Evolutionary conservation across 495 filamentous ascomycete species (phyloP).

Genomic region (Platismatia glauca): DNA sequence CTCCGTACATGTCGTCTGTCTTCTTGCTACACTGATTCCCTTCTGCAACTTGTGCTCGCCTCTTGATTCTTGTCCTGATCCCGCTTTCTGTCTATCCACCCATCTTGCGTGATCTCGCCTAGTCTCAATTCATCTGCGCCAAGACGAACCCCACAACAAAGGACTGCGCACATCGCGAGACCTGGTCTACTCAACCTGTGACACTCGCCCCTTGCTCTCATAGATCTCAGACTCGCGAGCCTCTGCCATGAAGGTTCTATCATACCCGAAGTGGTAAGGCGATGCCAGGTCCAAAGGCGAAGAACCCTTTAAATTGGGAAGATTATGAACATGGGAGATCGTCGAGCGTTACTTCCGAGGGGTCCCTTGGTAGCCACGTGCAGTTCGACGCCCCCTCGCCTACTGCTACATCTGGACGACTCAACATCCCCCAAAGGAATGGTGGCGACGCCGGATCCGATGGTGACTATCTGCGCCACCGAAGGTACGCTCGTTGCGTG

Average conservation of each 20-base stretch:
- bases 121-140: neutral
- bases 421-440: conserved; percentile 18
- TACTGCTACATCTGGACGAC: conserved; percentile 18
- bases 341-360: conserved; percentile 30
- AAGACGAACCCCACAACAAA: neutral
- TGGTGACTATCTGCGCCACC: conserved; percentile 13
- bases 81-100: no score
- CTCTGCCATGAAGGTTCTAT: neutral
- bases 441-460: conserved; percentile 4
- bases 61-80: neutral
- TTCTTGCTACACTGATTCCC: neutral
- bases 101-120: neutral
- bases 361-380: conserved; percentile 29
- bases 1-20: no score
- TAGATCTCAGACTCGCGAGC: neutral
- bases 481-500: conserved; percentile 14
- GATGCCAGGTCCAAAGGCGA: conserved; percentile 23
- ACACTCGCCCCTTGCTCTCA: no score
- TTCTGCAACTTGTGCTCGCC: neutral
- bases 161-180: neutral
- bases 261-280: conserved; percentile 5
- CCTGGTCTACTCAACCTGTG: neutral
- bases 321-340: conserved; percentile 33
- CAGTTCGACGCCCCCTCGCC: conserved; percentile 29
- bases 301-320: conserved; percentile 32